phyloP scores from a whole-genome alignment of 345 rosid species.

The Triadica sebifera region DNA sequence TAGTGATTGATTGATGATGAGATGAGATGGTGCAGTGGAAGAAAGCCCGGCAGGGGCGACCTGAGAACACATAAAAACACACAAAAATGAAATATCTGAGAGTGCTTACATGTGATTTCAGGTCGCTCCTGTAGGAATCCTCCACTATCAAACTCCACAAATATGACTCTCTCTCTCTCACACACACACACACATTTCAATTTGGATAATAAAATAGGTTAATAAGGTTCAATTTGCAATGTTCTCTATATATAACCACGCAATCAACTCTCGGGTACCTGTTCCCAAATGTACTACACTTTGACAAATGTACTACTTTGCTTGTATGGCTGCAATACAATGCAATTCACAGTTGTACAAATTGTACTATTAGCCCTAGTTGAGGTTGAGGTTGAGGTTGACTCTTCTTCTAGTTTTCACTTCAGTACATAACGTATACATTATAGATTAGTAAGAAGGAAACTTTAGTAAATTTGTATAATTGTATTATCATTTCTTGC shows the following conservation, averaged over 20 bases:
- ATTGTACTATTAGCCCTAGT: too few species aligned
- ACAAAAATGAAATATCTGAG: neutral
- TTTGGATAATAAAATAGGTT: neutral
- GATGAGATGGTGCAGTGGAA: constrained; percentile 6
- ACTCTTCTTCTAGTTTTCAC: too few species aligned
- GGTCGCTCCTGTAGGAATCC: constrained; percentile 38
- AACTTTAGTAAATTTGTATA: too few species aligned
- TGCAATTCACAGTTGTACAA: too few species aligned
- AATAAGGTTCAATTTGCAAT: neutral
- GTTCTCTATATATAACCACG: neutral
- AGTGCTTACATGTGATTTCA: constrained; percentile 26
- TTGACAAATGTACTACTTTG: too few species aligned
- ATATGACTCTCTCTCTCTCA: neutral
- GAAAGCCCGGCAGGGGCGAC: constrained; percentile 40
- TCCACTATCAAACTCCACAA: neutral
- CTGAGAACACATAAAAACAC: constrained; percentile 37
- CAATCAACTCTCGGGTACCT: neutral
- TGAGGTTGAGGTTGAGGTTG: too few species aligned
- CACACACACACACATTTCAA: too few species aligned
- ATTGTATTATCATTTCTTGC: too few species aligned
- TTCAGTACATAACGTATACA: too few species aligned
- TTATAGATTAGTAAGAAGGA: too few species aligned
- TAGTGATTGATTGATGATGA: too few species aligned
- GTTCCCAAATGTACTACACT: neutral
- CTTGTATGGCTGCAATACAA: too few species aligned